Conservation (phyloP, 495 filamentous ascomycete genomes). For the Xylona heveae region DNA sequence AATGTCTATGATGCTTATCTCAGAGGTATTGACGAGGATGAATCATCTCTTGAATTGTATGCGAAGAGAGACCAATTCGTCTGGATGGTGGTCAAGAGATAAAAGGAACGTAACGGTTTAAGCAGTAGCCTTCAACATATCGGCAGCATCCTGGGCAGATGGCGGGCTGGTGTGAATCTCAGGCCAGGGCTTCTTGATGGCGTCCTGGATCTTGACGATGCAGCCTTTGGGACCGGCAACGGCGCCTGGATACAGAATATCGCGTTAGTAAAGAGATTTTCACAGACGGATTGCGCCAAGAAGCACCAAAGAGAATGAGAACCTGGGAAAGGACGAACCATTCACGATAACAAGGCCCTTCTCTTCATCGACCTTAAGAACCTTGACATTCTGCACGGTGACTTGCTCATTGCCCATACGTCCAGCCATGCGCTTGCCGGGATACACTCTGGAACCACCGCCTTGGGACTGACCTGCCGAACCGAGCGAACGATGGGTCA, state of each 20-base stretch:
- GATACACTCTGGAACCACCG: slow-evolving; percentile 72
- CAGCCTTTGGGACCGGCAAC: slow-evolving; percentile 73
- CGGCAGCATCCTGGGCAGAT: too few species aligned
- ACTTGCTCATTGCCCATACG: slow-evolving; percentile 76
- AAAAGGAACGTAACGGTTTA: too few species aligned
- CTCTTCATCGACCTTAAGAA: slow-evolving; percentile 66
- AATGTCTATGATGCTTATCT: too few species aligned
- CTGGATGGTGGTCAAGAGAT: too few species aligned
- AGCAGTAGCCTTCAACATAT: too few species aligned
- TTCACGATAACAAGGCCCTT: slow-evolving; percentile 76
- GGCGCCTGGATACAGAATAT: slow-evolving; percentile 28
- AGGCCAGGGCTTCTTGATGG: slow-evolving; percentile 78
- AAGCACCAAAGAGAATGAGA: neutral
- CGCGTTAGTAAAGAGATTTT: slow-evolving; percentile 4
- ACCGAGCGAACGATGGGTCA: slow-evolving; percentile 78
- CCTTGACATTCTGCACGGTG: slow-evolving; percentile 75
- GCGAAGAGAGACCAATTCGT: too few species aligned
- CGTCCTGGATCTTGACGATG: slow-evolving; percentile 69
- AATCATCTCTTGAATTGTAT: too few species aligned
- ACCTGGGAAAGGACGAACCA: slow-evolving; percentile 23
- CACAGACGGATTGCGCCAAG: too few species aligned
- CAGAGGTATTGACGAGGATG: too few species aligned
- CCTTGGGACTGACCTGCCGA: slow-evolving; percentile 74
- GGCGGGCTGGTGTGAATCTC: too few species aligned
- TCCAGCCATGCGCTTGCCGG: slow-evolving; percentile 94